These are phyloP conservation scores for Dryas octopetala DNA, from an alignment of 306 rosid species.

Conservation along the genomic window DNA sequence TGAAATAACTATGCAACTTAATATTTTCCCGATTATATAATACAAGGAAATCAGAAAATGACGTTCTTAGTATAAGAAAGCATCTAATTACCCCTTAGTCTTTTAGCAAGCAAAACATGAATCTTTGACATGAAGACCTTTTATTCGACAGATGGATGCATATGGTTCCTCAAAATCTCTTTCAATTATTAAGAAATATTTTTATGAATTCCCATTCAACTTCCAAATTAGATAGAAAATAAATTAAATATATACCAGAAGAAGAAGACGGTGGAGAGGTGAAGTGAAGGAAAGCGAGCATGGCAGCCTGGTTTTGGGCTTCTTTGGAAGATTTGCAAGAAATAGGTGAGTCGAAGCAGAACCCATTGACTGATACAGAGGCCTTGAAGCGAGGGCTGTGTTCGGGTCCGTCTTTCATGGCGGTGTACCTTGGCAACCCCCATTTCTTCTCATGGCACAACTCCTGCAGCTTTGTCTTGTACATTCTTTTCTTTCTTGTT, in stretches of 20 bases:
- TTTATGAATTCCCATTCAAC: no score
- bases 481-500: conserved; percentile 33
- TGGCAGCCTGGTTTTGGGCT: conserved; percentile 67
- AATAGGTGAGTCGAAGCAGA: conserved; percentile 32
- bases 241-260: neutral
- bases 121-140: no score
- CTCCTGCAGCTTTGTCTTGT: conserved; percentile 61
- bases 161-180: no score
- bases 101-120: no score
- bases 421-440: conserved; percentile 47
- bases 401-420: conserved; percentile 50
- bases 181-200: no score
- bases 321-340: conserved; percentile 46
- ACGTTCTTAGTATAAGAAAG: no score
- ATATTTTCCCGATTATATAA: no score
- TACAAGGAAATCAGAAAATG: no score
- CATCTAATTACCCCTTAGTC: no score
- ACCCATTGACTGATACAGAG: conserved; percentile 47
- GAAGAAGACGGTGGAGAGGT: conserved; percentile 21
- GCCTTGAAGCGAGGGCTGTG: conserved; percentile 58
- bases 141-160: no score
- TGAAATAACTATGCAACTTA: no score
- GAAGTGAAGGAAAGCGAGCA: conserved; percentile 47
- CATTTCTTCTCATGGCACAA: conserved; percentile 56
- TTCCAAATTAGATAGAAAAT: no score